A percentile compares a stretch with the other conserved stretches of the same genome.
Conservation (phyloP, 2,329 filamentous ascomycete species). For the Dactylellina cionopaga region DNA sequence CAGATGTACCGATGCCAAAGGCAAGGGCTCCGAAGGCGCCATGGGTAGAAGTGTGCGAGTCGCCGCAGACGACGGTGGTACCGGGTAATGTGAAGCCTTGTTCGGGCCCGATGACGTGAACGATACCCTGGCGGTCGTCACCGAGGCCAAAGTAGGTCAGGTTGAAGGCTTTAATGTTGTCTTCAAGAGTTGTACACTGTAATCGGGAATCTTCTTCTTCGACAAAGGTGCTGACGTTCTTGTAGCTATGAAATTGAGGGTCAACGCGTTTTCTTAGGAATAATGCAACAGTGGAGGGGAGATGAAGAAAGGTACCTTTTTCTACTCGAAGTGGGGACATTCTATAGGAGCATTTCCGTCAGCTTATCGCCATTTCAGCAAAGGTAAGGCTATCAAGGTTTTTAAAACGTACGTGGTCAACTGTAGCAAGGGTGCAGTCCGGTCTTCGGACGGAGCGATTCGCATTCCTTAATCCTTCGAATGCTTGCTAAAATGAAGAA, state of each 20-base stretch:
- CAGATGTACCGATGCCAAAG: slow-evolving; percentile 96
- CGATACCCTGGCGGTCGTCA: slow-evolving; percentile 96
- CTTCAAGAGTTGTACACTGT: slow-evolving; percentile 94
- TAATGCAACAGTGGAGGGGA: background rate
- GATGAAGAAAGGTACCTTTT: slow-evolving; percentile 67
- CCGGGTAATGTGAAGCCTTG: slow-evolving; percentile 98
- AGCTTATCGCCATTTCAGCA: no score
- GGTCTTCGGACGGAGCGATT: slow-evolving; percentile 87
- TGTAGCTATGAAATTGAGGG: slow-evolving; percentile 68
- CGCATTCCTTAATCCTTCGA: slow-evolving; percentile 92
- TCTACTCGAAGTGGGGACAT: slow-evolving; percentile 88
- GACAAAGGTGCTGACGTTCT: slow-evolving; percentile 92
- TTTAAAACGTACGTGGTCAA: slow-evolving; percentile 81
- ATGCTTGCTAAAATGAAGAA: slow-evolving; percentile 79
- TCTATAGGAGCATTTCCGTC: slow-evolving; percentile 66
- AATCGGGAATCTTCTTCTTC: slow-evolving; percentile 91
- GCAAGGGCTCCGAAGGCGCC: slow-evolving; percentile 94
- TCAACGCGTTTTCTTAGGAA: slow-evolving; percentile 12
- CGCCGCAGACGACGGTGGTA: slow-evolving; percentile 95
- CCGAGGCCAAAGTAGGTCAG: slow-evolving; percentile 96
- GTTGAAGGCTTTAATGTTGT: slow-evolving; percentile 96
- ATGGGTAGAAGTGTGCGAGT: slow-evolving; percentile 97
- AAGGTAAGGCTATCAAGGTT: background rate
- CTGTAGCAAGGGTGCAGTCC: slow-evolving; percentile 95
- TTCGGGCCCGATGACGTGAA: slow-evolving; percentile 97